A percentile compares a stretch with the other conserved stretches of the same genome.
phyloP scores from a whole-genome alignment of 805 yeast species.

The Kluyveromyces aestuarii region DNA sequence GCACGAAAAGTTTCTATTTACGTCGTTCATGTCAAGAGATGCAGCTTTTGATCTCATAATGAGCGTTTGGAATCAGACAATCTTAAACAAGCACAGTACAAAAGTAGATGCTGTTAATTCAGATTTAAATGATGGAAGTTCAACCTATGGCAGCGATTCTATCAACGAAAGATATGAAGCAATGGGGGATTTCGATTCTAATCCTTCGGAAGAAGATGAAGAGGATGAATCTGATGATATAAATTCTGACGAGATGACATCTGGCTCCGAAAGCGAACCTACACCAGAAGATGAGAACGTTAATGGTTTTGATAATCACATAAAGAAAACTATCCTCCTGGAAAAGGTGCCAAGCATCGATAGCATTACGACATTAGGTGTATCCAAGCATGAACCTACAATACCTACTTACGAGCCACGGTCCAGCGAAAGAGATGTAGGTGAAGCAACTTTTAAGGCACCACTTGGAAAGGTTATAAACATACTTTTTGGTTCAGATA shows the following conservation, averaged over 20 bases:
- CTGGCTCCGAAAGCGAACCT: slow-evolving; percentile 4
- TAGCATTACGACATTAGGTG: slow-evolving; percentile 23
- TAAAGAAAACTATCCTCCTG: neutral
- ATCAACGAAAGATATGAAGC: neutral
- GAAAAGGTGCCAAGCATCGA: neutral
- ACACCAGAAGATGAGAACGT: slow-evolving; percentile 2
- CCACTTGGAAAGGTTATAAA: slow-evolving; percentile 57
- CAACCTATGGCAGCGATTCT: neutral
- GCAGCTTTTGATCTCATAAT: slow-evolving; percentile 40
- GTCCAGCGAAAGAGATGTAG: slow-evolving; percentile 44
- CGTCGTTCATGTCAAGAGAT: slow-evolving; percentile 57
- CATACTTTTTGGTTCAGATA: slow-evolving; percentile 55
- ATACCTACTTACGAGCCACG: slow-evolving; percentile 34
- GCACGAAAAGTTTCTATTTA: slow-evolving; percentile 55
- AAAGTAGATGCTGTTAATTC: neutral
- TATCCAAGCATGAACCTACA: slow-evolving; percentile 42
- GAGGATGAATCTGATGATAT: slow-evolving; percentile 10
- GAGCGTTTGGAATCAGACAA: slow-evolving; percentile 49
- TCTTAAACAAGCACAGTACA: slow-evolving; percentile 7
- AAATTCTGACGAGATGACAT: slow-evolving; percentile 2
- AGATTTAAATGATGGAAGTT: slow-evolving; percentile 1
- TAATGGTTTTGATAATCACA: neutral
- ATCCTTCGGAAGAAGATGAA: slow-evolving; percentile 4
- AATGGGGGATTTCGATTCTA: neutral
- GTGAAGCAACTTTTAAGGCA: slow-evolving; percentile 45